phyloP scores from a whole-genome alignment of 805 yeast genomes.

The Wickerhamiella shivajii region DNA sequence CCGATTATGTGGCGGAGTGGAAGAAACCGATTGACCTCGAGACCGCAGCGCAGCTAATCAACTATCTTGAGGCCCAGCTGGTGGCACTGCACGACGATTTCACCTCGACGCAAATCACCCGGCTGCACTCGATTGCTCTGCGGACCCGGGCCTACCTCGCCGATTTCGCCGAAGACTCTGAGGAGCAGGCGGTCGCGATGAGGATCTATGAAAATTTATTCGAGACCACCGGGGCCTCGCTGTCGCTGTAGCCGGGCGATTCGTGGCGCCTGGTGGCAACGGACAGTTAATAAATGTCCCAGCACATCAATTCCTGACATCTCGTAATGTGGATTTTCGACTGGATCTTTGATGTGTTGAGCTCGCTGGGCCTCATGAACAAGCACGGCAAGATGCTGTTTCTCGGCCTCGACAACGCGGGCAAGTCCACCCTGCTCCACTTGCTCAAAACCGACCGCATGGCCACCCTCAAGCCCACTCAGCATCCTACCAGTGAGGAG shows the following conservation, averaged over 20 bases:
- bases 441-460: constrained; percentile 88
- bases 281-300: background rate
- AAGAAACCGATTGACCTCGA: constrained; percentile 1
- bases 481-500: constrained; percentile 96
- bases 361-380: constrained; percentile 74
- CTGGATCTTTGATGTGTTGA: constrained; percentile 56
- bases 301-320: background rate
- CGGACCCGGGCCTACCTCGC: constrained; percentile 3
- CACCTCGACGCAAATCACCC: constrained; percentile 5
- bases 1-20: constrained; percentile 41
- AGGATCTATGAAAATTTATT: background rate
- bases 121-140: constrained; percentile 5
- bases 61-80: background rate
- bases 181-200: background rate
- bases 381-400: constrained; percentile 93
- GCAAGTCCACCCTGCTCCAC: constrained; percentile 80
- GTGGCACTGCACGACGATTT: background rate
- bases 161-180: background rate
- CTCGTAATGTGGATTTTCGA: constrained; percentile 8
- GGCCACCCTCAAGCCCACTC: constrained; percentile 94
- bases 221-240: background rate
- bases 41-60: background rate
- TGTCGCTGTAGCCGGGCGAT: background rate
- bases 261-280: background rate
- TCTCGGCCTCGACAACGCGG: constrained; percentile 95